phyloP scores from a whole-genome alignment of 768 basidiomycete species.

The Naematelia aurantialba region DNA sequence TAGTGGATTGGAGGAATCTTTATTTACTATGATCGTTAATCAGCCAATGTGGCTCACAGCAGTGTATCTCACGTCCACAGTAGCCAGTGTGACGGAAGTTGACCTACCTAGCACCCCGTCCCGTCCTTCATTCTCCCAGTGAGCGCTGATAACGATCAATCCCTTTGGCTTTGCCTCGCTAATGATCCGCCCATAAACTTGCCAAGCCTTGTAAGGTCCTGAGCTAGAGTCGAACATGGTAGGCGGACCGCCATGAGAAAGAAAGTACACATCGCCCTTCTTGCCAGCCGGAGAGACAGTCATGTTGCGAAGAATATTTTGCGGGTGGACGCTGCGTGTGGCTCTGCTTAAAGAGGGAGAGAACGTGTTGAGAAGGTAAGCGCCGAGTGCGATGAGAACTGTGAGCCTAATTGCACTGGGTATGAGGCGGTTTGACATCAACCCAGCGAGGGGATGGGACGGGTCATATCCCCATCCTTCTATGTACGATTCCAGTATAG shows the following conservation, averaged over 20 bases:
- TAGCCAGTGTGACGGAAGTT: background rate
- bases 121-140: slow-evolving; percentile 39
- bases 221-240: slow-evolving; percentile 31
- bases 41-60: background rate
- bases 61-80: background rate
- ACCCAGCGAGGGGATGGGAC: too few species aligned
- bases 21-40: slow-evolving; percentile 29
- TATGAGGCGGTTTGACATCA: background rate
- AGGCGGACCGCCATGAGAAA: slow-evolving; percentile 47
- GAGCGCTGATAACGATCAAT: slow-evolving; percentile 41
- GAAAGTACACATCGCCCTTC: slow-evolving; percentile 34
- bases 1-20: slow-evolving; percentile 34
- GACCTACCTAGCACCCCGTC: slow-evolving; percentile 27
- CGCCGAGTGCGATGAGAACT: background rate
- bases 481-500: too few species aligned
- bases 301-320: background rate
- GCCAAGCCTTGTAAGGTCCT: slow-evolving; percentile 42
- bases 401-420: background rate
- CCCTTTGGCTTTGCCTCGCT: slow-evolving; percentile 29
- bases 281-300: background rate
- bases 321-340: background rate
- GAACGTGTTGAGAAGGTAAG: background rate
- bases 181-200: slow-evolving; percentile 23
- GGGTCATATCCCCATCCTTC: too few species aligned
- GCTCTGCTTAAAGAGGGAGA: background rate